A percentile compares a stretch with the other conserved stretches of the same genome.
Evolutionary conservation across 2,329 filamentous ascomycete genomes (phyloP).

Genomic region (Botrytis medusae): DNA sequence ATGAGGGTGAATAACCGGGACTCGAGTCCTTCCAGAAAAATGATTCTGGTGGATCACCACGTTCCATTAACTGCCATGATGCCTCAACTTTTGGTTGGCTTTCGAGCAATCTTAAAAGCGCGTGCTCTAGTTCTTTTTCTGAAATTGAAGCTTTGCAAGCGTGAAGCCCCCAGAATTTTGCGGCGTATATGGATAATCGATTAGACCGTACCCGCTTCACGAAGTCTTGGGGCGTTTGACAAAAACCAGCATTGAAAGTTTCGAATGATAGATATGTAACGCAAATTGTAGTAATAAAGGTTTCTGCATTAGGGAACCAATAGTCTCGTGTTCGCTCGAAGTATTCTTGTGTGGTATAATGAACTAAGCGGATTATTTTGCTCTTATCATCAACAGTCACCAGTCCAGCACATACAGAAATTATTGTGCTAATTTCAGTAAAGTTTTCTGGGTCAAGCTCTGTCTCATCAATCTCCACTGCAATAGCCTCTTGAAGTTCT

Average conservation of each 20-base stretch:
- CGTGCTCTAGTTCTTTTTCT: rapidly evolving
- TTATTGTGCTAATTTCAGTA: constrained; percentile 25
- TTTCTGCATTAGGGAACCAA: constrained; percentile 29
- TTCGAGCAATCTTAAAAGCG: not conserved
- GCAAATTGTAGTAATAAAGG: constrained; percentile 32
- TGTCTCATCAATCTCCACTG: constrained; percentile 36
- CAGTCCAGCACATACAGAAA: constrained; percentile 35
- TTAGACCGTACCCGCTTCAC: constrained; percentile 27
- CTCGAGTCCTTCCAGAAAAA: not conserved
- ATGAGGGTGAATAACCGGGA: no score
- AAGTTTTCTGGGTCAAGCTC: constrained; percentile 38
- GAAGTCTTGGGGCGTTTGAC: constrained; percentile 29
- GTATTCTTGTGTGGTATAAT: constrained; percentile 39
- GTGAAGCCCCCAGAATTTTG: not conserved
- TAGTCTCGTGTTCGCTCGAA: constrained; percentile 26
- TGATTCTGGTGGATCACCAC: rapidly evolving
- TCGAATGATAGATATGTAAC: constrained; percentile 38
- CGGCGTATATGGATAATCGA: not conserved
- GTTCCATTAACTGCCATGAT: not conserved
- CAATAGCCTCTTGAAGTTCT: constrained; percentile 48
- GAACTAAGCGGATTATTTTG: constrained; percentile 29
- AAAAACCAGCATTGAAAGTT: constrained; percentile 31
- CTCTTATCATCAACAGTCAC: constrained; percentile 20
- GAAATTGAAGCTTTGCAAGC: not conserved
- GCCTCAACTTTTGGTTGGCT: not conserved